Evolutionary conservation across 1,284 basidiomycete genomes (phyloP).

Genomic region (Phenoliferia sp.): DNA sequence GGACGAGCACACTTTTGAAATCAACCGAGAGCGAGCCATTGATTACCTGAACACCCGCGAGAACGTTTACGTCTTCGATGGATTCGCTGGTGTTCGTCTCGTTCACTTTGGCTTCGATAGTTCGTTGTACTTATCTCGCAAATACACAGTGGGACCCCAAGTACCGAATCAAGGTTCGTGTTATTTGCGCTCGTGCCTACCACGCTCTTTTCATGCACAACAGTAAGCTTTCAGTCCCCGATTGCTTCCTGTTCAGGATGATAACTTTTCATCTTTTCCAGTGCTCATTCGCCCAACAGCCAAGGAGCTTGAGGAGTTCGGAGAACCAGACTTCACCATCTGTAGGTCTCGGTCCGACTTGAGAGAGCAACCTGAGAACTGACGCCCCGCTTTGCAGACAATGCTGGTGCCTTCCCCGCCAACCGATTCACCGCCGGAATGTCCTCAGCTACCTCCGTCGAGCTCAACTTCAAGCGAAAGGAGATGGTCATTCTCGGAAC

Average conservation of each 20-base stretch:
- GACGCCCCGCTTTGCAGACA: slow-evolving; percentile 41
- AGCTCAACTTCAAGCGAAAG: slow-evolving; percentile 99
- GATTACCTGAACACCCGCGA: slow-evolving; percentile 99
- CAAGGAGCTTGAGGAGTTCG: slow-evolving; percentile 90
- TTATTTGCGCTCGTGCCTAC: slow-evolving; percentile 97
- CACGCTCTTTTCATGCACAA: slow-evolving; percentile 95
- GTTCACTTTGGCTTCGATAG: background rate
- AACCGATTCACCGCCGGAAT: slow-evolving; percentile 99
- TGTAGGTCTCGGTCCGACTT: slow-evolving; percentile 41
- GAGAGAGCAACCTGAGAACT: background rate
- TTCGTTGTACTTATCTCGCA: background rate
- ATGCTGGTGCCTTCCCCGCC: slow-evolving; percentile 99
- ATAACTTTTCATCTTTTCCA: slow-evolving; percentile 41
- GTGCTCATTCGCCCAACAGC: slow-evolving; percentile 98
- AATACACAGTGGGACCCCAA: slow-evolving; percentile 75
- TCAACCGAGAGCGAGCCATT: slow-evolving; percentile 94
- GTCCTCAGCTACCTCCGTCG: slow-evolving; percentile 97
- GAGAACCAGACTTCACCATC: slow-evolving; percentile 99
- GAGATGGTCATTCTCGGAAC: slow-evolving; percentile 99
- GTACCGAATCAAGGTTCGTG: slow-evolving; percentile 99
- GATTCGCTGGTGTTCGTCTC: slow-evolving; percentile 55
- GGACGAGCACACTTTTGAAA: slow-evolving; percentile 86
- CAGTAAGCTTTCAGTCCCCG: slow-evolving; percentile 50
- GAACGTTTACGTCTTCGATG: slow-evolving; percentile 78
- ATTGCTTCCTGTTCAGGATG: background rate